Conservation (phyloP, 1,284 basidiomycete genomes). For the Puccinia novopanici region DNA sequence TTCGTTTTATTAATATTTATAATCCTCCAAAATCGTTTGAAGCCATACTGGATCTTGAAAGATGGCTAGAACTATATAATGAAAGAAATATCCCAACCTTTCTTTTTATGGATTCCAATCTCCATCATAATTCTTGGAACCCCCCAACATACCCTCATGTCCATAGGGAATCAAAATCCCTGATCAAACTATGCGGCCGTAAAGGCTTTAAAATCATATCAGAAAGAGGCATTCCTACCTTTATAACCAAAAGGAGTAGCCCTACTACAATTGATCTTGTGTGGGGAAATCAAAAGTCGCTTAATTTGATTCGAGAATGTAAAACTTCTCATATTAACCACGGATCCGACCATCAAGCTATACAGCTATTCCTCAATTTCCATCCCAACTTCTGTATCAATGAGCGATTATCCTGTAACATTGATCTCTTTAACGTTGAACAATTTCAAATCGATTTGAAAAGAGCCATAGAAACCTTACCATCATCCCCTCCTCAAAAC, state of each 20-base stretch:
- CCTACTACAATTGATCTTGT: background rate
- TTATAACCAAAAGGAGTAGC: background rate
- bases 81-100: background rate
- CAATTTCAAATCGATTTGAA: background rate
- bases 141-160: background rate
- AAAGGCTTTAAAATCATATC: conserved; percentile 24
- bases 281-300: background rate
- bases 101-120: conserved; percentile 4
- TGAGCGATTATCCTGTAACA: background rate
- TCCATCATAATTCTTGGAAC: conserved; percentile 15
- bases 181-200: conserved; percentile 4
- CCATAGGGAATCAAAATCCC: background rate
- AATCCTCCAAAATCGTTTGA: background rate
- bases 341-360: conserved; percentile 1
- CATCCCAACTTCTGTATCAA: background rate
- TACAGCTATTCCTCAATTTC: background rate
- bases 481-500: background rate
- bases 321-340: background rate
- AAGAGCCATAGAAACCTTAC: background rate
- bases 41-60: background rate
- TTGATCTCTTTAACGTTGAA: too few relatives aligned
- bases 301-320: background rate
- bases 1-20: background rate
- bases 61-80: background rate
- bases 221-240: conserved; percentile 3